Base-by-base conservation (phyloP, 2,329 filamentous ascomycete genomes). In the Didymella exigua region DNA sequence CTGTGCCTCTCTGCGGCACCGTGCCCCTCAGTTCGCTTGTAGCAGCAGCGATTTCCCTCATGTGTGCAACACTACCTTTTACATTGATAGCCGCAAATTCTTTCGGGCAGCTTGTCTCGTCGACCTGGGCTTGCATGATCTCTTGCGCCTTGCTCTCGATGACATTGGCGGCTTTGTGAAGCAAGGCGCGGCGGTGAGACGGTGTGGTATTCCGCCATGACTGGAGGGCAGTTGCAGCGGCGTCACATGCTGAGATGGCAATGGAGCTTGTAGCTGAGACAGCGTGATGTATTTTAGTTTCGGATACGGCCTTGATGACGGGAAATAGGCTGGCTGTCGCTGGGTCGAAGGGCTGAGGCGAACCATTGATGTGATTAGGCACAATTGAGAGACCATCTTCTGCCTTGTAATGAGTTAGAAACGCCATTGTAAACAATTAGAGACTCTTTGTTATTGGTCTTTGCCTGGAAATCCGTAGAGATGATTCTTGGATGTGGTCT, bases 191-290 rank as follows among this genome's bases (percentile, higher is more conserved):
- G 21, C 89, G 87, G 27, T 80, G 67, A 18, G 77, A 67, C 2
- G 86, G 82, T n/a, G 83, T 83, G 1, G 82, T 83, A 55, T 81
- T 82, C 52, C 82, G 81, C 90, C 90, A 95, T 56, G 81, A 76
- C 43, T 81, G 81, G 72, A 90, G 87, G 5, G 90, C 89, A 7
- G 78, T 77, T 11, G 84, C 78, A 1, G 89, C 89, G 5, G 86
- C 81, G 14, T 77, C 75, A 16, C 81, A 75, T 19, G 86, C 86
- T 58, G 82, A 78, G 3, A 76, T 75, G 36, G 84, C 82, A 63
- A 84, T 78, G 10, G 76, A 67, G 21, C 80, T 76, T 6, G 84
- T 82, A 23, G 82, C 84, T 30, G 81, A 79, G 56, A 81, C 83
- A 54, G 81, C 79, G 61, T 84, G 77, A 62, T 86, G 77, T 18